A percentile compares a stretch with the other conserved stretches of the same genome.
Conservation (phyloP, 305 asterid species). For the Fraxinus latifolia region DNA sequence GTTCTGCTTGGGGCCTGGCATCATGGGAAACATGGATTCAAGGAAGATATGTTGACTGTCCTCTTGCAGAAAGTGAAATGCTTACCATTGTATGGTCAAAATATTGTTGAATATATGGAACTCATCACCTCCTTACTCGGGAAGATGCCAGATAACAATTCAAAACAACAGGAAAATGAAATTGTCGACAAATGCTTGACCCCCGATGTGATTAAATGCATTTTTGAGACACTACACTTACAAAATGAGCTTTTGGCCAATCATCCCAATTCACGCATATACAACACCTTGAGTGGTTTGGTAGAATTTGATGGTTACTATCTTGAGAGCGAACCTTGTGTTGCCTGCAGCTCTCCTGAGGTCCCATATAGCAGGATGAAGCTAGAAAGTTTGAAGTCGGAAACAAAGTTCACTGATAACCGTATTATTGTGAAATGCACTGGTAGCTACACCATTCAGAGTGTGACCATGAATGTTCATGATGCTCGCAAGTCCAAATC, state of each 20-base stretch:
- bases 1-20: constrained; percentile 90
- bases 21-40: constrained; percentile 78
- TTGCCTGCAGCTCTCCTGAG: constrained; percentile 99
- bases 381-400: constrained; percentile 95
- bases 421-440: constrained; percentile 99
- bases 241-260: constrained; percentile 99
- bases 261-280: constrained; percentile 99
- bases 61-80: constrained; percentile 80
- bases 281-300: constrained; percentile 94
- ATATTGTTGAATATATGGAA: constrained; percentile 79
- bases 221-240: constrained; percentile 86
- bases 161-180: constrained; percentile 62
- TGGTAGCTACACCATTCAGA: constrained; percentile 98
- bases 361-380: constrained; percentile 97
- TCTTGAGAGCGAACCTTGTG: constrained; percentile 99
- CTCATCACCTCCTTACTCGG: constrained; percentile 83
- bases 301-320: constrained; percentile 99
- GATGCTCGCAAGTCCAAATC: constrained; percentile 97
- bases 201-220: constrained; percentile 70
- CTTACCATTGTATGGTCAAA: constrained; percentile 95
- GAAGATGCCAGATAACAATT: constrained; percentile 62
- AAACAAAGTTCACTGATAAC: constrained; percentile 96
- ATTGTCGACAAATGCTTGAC: constrained; percentile 82
- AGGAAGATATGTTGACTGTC: constrained; percentile 67
- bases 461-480: constrained; percentile 96